A percentile compares a stretch with the other conserved stretches of the same genome.
phyloP scores from a whole-genome alignment of 148 eudicot species.

The Euryodendron excelsum region DNA sequence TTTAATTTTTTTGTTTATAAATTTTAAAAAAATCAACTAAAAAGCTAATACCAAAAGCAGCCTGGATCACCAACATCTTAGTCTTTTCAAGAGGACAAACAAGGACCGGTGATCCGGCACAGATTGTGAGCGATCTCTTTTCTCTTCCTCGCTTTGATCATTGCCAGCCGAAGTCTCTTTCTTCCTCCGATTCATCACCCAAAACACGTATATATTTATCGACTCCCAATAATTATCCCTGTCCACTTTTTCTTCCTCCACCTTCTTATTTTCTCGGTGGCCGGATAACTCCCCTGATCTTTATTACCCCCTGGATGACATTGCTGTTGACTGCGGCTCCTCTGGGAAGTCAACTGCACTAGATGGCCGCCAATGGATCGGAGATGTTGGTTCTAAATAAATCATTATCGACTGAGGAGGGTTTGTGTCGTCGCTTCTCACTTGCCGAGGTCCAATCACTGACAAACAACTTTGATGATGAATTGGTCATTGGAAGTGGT shows the following conservation, averaged over 20 bases:
- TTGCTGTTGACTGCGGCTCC: conserved; percentile 24
- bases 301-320: background rate
- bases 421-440: conserved; percentile 24
- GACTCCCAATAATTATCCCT: background rate
- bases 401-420: conserved; percentile 1
- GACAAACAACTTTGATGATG: conserved; percentile 24
- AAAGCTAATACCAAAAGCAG: too few relatives aligned
- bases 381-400: background rate
- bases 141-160: too few relatives aligned
- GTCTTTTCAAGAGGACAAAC: too few relatives aligned
- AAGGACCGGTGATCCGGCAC: too few relatives aligned
- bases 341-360: background rate
- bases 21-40: too few relatives aligned
- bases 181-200: too few relatives aligned
- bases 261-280: too few relatives aligned
- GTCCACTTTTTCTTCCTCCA: background rate
- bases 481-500: conserved; percentile 27
- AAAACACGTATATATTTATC: background rate
- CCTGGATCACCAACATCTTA: too few relatives aligned
- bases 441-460: conserved; percentile 24
- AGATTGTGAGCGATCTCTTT: background rate
- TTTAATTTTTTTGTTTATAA: too few relatives aligned
- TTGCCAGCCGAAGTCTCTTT: too few relatives aligned
- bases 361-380: conserved; percentile 23
- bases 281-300: background rate